Conservation (phyloP, 495 filamentous ascomycete genomes). For the Penicillium odoratum region DNA sequence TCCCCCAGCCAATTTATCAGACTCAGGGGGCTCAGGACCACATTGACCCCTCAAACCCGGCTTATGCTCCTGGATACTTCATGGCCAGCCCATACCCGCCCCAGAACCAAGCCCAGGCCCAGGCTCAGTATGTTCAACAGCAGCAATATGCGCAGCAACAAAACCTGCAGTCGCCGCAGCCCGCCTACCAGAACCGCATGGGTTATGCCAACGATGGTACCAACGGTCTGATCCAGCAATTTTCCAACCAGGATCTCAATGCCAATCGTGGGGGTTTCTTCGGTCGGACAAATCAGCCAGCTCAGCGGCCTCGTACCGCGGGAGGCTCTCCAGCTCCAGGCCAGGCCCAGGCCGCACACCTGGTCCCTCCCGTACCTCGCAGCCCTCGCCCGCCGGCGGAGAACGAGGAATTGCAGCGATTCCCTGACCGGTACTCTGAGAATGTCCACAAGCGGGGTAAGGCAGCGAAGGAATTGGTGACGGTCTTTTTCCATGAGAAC, state of each 20-base stretch:
- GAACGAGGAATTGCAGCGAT: constrained; percentile 61
- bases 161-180: constrained; percentile 53
- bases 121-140: constrained; percentile 49
- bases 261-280: constrained; percentile 67
- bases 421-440: constrained; percentile 74
- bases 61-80: constrained; percentile 64
- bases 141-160: constrained; percentile 68
- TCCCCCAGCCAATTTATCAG: constrained; percentile 84
- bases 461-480: constrained; percentile 62
- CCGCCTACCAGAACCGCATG: constrained; percentile 50
- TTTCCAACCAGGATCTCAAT: constrained; percentile 94
- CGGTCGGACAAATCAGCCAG: constrained; percentile 67
- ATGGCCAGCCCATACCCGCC: constrained; percentile 57
- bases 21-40: constrained; percentile 61
- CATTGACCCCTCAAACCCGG: constrained; percentile 47
- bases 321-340: constrained; percentile 56
- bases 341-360: constrained; percentile 62
- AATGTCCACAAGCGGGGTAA: constrained; percentile 77
- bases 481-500: constrained; percentile 93
- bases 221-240: constrained; percentile 88
- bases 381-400: constrained; percentile 43
- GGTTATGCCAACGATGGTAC: constrained; percentile 60
- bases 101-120: constrained; percentile 11
- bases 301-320: constrained; percentile 74
- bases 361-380: constrained; percentile 62